Percentiles rank a stretch among this genome's conserved stretches.
Evolutionary conservation across 192 early-diverging fungal species (phyloP).

Genomic region (Allomyces macrogynus): DNA sequence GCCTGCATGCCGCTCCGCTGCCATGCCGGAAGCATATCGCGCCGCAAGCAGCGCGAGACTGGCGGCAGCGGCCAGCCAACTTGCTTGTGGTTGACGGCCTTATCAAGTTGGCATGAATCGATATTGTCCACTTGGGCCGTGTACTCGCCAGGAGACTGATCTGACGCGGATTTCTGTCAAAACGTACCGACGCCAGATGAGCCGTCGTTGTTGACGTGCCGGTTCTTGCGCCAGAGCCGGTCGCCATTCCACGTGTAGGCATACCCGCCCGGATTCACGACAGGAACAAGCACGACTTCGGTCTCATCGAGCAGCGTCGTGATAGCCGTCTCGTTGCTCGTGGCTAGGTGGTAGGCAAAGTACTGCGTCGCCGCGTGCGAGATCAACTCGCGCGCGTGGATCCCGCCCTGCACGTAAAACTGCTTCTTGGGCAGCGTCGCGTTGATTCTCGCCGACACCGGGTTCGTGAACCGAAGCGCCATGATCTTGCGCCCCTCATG

Average conservation of each 20-base stretch:
- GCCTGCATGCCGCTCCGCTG: too few species aligned
- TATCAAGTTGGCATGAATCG: too few species aligned
- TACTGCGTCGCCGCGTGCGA: conserved; percentile 23
- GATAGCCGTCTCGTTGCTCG: conserved; percentile 15
- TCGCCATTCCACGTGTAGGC: conserved; percentile 22
- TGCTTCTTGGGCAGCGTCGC: conserved; percentile 9
- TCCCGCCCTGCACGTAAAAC: too few species aligned
- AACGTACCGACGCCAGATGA: conserved; percentile 4
- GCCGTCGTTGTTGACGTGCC: conserved; percentile 10
- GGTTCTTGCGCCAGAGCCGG: conserved; percentile 39
- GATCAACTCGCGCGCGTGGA: conserved; percentile 41
- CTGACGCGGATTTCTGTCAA: neutral
- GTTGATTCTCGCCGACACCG: neutral
- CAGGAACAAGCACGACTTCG: conserved; percentile 30
- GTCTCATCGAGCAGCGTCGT: conserved; percentile 18
- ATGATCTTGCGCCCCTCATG: conserved; percentile 21
- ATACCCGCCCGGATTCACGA: conserved; percentile 38
- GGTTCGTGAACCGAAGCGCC: conserved; percentile 13
- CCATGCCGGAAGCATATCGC: too few species aligned
- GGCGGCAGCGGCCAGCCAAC: too few species aligned
- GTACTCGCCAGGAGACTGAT: too few species aligned
- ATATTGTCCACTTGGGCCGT: too few species aligned
- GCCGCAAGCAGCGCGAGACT: too few species aligned
- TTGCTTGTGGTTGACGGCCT: too few species aligned
- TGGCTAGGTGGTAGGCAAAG: conserved; percentile 18